Evolutionary conservation across 1,284 basidiomycete genomes (phyloP).

Genomic region (Ceratobasidium sp.): DNA sequence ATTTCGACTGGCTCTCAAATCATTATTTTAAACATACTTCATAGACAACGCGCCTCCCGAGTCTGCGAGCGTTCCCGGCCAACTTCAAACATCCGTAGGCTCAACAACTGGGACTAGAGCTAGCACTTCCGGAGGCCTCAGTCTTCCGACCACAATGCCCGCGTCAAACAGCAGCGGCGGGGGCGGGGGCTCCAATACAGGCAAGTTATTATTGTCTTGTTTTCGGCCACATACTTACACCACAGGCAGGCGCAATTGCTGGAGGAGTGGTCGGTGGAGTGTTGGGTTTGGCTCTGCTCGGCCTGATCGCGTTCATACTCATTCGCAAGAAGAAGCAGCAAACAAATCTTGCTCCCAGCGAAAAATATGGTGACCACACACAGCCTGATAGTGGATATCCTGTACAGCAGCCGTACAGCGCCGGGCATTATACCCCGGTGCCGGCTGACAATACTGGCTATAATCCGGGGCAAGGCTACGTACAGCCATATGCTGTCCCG

Average conservation of each 20-base stretch:
- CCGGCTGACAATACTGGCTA: neutral
- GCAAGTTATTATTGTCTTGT: neutral
- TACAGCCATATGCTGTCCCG: conserved; percentile 15
- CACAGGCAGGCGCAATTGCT: conserved; percentile 43
- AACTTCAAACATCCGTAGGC: neutral
- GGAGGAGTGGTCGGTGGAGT: conserved; percentile 48
- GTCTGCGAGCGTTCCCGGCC: conserved; percentile 10
- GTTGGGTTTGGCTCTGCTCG: conserved; percentile 42
- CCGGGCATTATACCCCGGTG: conserved; percentile 18
- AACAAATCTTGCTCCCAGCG: neutral
- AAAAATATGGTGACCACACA: neutral
- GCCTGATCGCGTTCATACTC: conserved; percentile 43
- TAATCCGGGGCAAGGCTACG: neutral
- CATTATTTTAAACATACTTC: neutral
- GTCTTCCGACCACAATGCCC: neutral
- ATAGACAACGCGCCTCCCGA: conserved; percentile 6
- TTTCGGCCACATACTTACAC: neutral
- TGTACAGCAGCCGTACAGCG: conserved; percentile 18
- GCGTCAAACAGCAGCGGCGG: neutral
- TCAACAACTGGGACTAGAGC: neutral
- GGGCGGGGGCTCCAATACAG: neutral
- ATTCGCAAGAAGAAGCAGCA: neutral
- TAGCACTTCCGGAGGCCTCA: neutral
- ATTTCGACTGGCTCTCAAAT: neutral
- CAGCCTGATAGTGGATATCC: conserved; percentile 14